Base-by-base conservation (phyloP, 2,329 filamentous ascomycete species). In the Aspergillus sp. region DNA sequence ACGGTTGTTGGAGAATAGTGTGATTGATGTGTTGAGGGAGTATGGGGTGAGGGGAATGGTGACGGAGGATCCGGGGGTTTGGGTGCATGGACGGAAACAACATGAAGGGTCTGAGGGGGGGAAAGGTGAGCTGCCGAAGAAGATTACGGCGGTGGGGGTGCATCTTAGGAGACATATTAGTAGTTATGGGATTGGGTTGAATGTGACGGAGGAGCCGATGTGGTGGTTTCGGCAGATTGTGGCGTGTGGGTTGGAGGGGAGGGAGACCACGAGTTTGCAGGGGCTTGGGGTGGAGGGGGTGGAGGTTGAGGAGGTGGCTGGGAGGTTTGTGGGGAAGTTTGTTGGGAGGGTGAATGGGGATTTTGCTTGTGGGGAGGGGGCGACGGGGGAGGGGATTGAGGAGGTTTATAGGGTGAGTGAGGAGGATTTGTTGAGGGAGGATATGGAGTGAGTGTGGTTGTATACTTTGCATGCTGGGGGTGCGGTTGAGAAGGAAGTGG, bases 131-230 rank as follows among this genome's bases (percentile, higher is more conserved):
- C 38, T 62, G 59, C 68, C 65, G 67, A 74, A 62, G 54, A 99
- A 98, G 81, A 92, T 99, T 67, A 91, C 92, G 0, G 92, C 93
- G 0, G 80, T 98, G 44, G 95, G 95, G 0, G 91, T 99, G n/a
- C 93, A 98, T 78, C 84, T 97, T 64, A 82, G 92, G 13, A 82
- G 94, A 49, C 88, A 96, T 75, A 84, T 98, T 39, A 92, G 88
- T 23, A 91, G 89, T 62, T 90, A 96, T 74, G 95, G 95, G 6
- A 83, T 96, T 36, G 93, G 91, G 2, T 73, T 97, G 56, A 81
- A 81, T 67, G 74, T 81, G 5, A 79, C 76, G 2, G 69, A 78
- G 49, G 75, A 80, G 63, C 72, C 73, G 91, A 96, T 81, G 64
- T 90, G 86, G 84, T 88, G 85, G 70, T 78, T 81, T 52, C 80